Evolutionary conservation across 2,329 filamentous ascomycete genomes (phyloP).

Genomic region (Plenodomus lindquistii): DNA sequence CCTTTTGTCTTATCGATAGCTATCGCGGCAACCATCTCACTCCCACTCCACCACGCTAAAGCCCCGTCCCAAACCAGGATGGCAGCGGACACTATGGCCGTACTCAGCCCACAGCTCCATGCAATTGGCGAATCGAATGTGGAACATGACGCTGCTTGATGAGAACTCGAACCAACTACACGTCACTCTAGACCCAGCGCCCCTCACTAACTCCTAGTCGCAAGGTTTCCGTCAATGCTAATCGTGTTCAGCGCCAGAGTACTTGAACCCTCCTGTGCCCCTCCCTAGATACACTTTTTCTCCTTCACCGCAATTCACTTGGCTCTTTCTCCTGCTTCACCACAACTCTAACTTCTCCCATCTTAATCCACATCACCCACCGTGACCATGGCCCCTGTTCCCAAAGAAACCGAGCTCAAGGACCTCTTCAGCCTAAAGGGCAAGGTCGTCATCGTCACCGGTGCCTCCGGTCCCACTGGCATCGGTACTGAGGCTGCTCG

Average conservation of each 20-base stretch:
- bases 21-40: constrained; percentile 8
- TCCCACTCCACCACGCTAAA: constrained; percentile 16
- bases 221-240: constrained; percentile 23
- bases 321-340: constrained; percentile 16
- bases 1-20: constrained; percentile 5
- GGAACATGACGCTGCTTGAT: constrained; percentile 22
- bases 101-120: constrained; percentile 24
- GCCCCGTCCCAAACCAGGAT: constrained; percentile 22
- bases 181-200: constrained; percentile 32
- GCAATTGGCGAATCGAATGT: constrained; percentile 24
- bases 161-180: constrained; percentile 20
- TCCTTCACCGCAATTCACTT: constrained; percentile 6
- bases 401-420: constrained; percentile 60
- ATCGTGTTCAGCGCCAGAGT: constrained; percentile 25
- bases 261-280: constrained; percentile 41
- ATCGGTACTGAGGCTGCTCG: constrained; percentile 71
- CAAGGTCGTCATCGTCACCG: constrained; percentile 58
- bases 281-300: constrained; percentile 11
- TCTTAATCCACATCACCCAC: constrained; percentile 25
- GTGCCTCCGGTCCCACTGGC: constrained; percentile 64
- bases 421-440: constrained; percentile 60
- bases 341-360: constrained; percentile 6
- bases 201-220: constrained; percentile 34
- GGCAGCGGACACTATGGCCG: constrained; percentile 16
- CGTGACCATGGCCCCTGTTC: constrained; percentile 54